Evolutionary conservation across 805 yeast genomes (phyloP).

Genomic region (Cyberlindnera xishuangbannaensis): DNA sequence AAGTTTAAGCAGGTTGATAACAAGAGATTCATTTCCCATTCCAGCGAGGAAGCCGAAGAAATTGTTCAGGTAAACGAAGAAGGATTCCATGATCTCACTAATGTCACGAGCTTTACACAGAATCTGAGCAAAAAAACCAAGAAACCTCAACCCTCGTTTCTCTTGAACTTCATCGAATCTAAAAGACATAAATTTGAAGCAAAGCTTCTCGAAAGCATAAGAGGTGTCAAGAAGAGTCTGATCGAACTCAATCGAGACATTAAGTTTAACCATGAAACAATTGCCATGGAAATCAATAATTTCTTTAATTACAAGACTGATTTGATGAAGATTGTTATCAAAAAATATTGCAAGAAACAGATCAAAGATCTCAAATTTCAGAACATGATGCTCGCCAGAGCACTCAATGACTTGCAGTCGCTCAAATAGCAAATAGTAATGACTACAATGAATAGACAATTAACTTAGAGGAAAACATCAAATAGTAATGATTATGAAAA

Average conservation of each 20-base stretch:
- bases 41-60: slow-evolving; percentile 14
- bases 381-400: slow-evolving; percentile 14
- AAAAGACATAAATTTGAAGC: slow-evolving; percentile 43
- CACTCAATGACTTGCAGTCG: slow-evolving; percentile 15
- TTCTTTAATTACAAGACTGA: slow-evolving; percentile 46
- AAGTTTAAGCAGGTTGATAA: slow-evolving; percentile 22
- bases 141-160: slow-evolving; percentile 24
- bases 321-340: slow-evolving; percentile 34
- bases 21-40: slow-evolving; percentile 5
- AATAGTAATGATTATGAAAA: no score
- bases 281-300: slow-evolving; percentile 60
- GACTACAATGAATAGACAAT: no score
- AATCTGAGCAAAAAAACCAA: slow-evolving; percentile 5
- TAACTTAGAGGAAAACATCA: no score
- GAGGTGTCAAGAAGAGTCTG: slow-evolving; percentile 38
- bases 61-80: slow-evolving; percentile 24
- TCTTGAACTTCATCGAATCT: slow-evolving; percentile 41
- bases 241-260: slow-evolving; percentile 41
- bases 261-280: slow-evolving; percentile 47
- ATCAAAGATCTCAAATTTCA: slow-evolving; percentile 25
- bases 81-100: slow-evolving; percentile 19
- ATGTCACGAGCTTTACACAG: slow-evolving; percentile 16
- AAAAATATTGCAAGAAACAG: slow-evolving; percentile 27
- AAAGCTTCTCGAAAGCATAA: slow-evolving; percentile 33
- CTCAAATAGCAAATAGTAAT: neutral